These are phyloP conservation scores for Thraustochytrium striatum DNA, from an alignment of 352 stramenopile species.

Conservation along the genomic window DNA sequence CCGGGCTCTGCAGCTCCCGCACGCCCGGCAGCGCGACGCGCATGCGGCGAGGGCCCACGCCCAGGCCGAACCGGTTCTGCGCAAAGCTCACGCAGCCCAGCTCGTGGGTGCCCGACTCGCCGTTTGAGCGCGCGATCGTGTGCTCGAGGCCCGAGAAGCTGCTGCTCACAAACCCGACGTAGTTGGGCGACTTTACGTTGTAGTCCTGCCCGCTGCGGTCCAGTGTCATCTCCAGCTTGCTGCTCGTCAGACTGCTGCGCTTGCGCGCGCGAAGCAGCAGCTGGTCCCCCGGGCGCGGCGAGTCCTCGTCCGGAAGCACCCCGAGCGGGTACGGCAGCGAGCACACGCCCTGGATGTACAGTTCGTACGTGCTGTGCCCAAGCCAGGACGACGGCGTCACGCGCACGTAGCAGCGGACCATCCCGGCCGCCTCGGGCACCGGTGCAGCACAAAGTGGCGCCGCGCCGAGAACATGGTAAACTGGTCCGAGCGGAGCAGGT, in stretches of 20 bases:
- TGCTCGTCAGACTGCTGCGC: background rate
- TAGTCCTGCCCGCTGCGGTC: constrained; percentile 22
- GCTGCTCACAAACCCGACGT: constrained; percentile 38
- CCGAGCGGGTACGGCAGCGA: constrained; percentile 42
- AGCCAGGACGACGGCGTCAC: constrained; percentile 35
- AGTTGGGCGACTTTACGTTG: constrained; percentile 35
- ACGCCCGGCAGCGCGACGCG: background rate
- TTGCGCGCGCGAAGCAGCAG: constrained; percentile 39
- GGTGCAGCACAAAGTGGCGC: constrained; percentile 44
- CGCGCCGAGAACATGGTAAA: constrained; percentile 15
- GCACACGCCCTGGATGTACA: constrained; percentile 41
- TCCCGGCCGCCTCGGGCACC: constrained; percentile 26
- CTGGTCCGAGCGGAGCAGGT: background rate
- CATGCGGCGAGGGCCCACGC: constrained; percentile 28
- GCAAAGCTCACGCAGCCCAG: constrained; percentile 5
- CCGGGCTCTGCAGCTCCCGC: background rate
- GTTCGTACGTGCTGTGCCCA: constrained; percentile 15
- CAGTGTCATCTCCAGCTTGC: constrained; percentile 17
- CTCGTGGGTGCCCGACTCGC: background rate
- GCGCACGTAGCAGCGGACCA: constrained; percentile 34
- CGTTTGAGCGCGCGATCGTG: background rate
- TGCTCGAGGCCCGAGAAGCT: constrained; percentile 36
- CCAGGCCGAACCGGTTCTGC: constrained; percentile 37
- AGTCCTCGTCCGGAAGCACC: background rate
- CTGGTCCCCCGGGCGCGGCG: constrained; percentile 1